These are phyloP conservation scores for Basipetospora chlamydospora DNA, from an alignment of 2,329 filamentous ascomycete species.

Conservation along the genomic window DNA sequence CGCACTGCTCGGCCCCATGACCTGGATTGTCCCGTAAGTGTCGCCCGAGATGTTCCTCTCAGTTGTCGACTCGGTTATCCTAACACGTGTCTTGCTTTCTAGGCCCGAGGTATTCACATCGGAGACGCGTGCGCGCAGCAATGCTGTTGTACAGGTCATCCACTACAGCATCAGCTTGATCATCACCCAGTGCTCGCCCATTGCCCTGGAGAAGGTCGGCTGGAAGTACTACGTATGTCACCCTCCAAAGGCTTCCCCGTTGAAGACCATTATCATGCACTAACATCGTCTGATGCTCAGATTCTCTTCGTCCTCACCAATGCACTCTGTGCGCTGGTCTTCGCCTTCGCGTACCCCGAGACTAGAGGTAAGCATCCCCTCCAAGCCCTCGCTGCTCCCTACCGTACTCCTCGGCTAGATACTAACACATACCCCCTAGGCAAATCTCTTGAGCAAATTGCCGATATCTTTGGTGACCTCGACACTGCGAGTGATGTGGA, in stretches of 20 bases:
- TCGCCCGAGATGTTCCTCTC: background rate
- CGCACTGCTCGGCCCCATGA: constrained; percentile 24
- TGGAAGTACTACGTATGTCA: constrained; percentile 25
- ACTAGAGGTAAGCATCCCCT: constrained; percentile 17
- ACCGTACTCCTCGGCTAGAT: accelerated
- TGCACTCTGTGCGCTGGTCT: constrained; percentile 19
- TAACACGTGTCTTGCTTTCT: accelerated
- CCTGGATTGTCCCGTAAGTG: constrained; percentile 26
- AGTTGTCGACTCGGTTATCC: background rate
- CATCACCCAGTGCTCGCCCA: constrained; percentile 25
- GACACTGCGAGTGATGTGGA: constrained; percentile 13
- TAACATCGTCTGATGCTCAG: constrained; percentile 8
- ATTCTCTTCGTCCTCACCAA: constrained; percentile 25
- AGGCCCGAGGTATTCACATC: constrained; percentile 26
- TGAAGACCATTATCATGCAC: background rate
- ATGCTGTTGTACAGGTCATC: constrained; percentile 24
- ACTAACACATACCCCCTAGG: constrained; percentile 9
- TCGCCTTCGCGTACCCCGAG: constrained; percentile 21
- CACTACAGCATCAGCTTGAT: constrained; percentile 25
- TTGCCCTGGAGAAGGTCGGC: constrained; percentile 21
- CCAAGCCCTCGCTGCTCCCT: background rate
- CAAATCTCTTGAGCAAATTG: constrained; percentile 25
- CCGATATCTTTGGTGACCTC: constrained; percentile 24
- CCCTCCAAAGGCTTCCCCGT: no score
- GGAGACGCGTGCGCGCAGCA: constrained; percentile 24